Evolutionary conservation across 2,329 filamentous ascomycete genomes (phyloP).

Genomic region (Verticillium isaacii): DNA sequence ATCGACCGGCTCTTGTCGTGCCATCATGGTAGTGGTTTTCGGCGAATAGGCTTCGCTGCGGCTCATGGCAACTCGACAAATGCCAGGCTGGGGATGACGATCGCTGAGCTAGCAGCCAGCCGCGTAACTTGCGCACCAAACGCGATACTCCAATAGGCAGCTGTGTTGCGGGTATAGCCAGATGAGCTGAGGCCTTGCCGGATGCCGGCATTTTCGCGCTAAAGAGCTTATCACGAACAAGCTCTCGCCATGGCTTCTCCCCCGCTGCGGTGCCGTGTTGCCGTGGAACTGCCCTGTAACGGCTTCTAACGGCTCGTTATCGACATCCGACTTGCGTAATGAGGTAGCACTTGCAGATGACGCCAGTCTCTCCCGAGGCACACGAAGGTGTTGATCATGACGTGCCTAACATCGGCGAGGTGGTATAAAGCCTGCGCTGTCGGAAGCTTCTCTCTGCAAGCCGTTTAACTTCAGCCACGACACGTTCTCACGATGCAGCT

Average conservation of each 20-base stretch:
- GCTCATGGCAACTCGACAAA: neutral
- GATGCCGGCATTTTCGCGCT: neutral
- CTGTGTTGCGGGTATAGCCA: neutral
- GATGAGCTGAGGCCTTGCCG: neutral
- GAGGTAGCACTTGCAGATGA: neutral
- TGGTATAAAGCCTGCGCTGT: neutral
- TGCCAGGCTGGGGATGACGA: neutral
- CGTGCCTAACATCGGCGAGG: neutral
- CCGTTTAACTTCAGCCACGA: neutral
- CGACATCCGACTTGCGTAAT: neutral
- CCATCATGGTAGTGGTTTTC: neutral
- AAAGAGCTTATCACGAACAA: neutral
- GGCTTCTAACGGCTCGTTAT: neutral
- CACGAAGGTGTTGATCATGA: neutral
- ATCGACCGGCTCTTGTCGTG: neutral
- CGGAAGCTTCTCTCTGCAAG: neutral
- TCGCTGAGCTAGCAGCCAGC: neutral
- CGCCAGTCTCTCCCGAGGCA: neutral
- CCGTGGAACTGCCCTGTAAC: neutral
- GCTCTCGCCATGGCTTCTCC: neutral
- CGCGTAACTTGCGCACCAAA: neutral
- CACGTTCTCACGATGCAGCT: slow-evolving; percentile 4
- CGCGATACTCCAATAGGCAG: neutral
- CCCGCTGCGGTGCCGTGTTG: neutral
- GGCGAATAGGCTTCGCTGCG: neutral